Evolutionary conservation across 2,329 filamentous ascomycete species (phyloP), one percentile per base, ranked within the genome.

Genomic region (Phialemoniopsis sp.): DNA sequence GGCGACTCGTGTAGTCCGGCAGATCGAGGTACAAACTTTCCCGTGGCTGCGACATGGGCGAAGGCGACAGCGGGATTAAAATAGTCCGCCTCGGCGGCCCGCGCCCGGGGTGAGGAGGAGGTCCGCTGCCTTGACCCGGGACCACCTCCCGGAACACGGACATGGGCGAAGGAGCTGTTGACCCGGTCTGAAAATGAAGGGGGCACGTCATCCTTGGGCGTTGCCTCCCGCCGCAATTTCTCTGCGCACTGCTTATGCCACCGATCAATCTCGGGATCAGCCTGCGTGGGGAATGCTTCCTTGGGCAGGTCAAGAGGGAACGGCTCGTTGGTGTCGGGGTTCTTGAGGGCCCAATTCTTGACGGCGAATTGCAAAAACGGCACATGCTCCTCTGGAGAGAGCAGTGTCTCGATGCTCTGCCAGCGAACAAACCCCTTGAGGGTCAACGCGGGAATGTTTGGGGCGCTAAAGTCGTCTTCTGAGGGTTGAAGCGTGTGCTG

Each of bases 321-420:
- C 28, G 68, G 68, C 41, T 82, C 77, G 31, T 85, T 81, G 0
- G 89, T 89, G 32, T 80, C 77, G 0, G 85, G 85, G 52, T 94
- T 80, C 43, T 76, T 78, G 42, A 97, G 73, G 29, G 80, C 73
- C 76, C 89, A 96, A 46, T 85, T 72, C 44, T 76, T 75, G 4
- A 95, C 85, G 1, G 89, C 88, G 53, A 79, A 82, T 53, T 93
- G 88, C 17, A 98, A 62, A 52, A 89, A 91, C 0, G 80, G 80
- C 1, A 89, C 85, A 64, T 97, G 90, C 52, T 94, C 87, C 50
- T 93, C 85, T 0, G 93, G 93, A 2, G 83, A 87, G 2, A 97
- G 76, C 29, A 97, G 69, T 16, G 95, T 76, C 64, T 97, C 89
- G 40, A 97, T 86, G 1, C 87, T 89, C 67, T 95, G 85, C 91